Base-by-base conservation (phyloP, 495 filamentous ascomycete species). In the Penicillium desertorum region DNA sequence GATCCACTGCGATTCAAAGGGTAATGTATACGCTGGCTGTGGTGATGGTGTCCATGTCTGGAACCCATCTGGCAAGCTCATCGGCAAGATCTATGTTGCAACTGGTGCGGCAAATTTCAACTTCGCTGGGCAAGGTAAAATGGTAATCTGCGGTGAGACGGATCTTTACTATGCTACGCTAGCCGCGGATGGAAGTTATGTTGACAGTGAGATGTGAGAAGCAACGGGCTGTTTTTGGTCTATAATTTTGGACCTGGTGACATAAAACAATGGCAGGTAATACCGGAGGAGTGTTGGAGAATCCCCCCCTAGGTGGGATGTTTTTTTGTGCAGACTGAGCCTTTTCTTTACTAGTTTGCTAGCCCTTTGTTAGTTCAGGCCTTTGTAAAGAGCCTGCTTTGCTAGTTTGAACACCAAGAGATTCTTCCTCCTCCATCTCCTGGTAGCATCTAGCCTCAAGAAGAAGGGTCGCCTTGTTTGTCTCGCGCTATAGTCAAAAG, bases 101-200 rank as follows among this genome's bases (percentile, higher is more conserved):
- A 53, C 65, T 5, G 68, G 64, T 1, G 67, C 72, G 3, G 79
- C 79, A 32, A 84, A 84, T 66, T 84, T 85, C 68, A 78, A 82
- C 58, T 85, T 84, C 51, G 82, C 77, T 10, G 75, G 81, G 14
- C 70, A 76, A 11, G 82, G 81, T 0, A 66, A 78, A 45, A 75
- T 85, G 72, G 70, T 82, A 3, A 76, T 83, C 19, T 62, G 66
- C 8, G 79, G 71, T 0, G 76, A 81, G 63, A 80, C 76, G 16
- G 57, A 80, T 46, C 68, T 82, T 17, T 83, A 71, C 50, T 81
- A 76, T 55, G 80, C 71, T 1, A 81, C 74, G 6, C 36, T 83
- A 42, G 74, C 63, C 5, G 79, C 74, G 0, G 64, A 66, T n/a
- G 79, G 78, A 3, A 74, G 57, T 14, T 62, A 56, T 54, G 58